Evolutionary conservation across 2,329 filamentous ascomycete genomes (phyloP), one percentile per base, ranked within the genome.

Genomic region (Malbranchea zuffiana): DNA sequence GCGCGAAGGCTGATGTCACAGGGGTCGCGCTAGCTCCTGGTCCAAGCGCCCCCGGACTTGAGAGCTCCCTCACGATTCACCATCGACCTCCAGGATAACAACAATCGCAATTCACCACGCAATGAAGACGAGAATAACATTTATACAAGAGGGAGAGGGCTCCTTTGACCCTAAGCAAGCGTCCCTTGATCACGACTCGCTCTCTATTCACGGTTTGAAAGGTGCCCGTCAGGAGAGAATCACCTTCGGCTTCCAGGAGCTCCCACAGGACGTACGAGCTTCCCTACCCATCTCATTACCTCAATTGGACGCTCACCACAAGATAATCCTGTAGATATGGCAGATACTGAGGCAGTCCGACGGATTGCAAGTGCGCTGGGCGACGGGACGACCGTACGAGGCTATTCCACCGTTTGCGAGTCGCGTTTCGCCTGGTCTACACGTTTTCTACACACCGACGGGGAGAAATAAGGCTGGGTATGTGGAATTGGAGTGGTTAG

Each of bases 301-400:
- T 17, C 27, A 21, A 18, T 39, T 40, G 13, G n/a, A n/a, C n/a
- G n/a, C n/a, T n/a, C n/a, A n/a, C 28, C 23, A 25, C 7, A 7
- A 25, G 23, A n/a, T 11, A 8, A 10, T 15, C 6, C 7, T 31
- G n/a, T 50, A 76, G 73, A 57, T 90, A 11, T 70, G 68, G 41
- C 59, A 68, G 17, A 60, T 80, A 10, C 64, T 94, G 17, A 66
- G 70, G 37, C 66, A 73, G 49, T 75, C 73, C 45, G 73, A 80
- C 49, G 78, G 85, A 56, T 62, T 95, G 27, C 81, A 88, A 57
- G 64, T 95, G 41, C 75, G 81, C 54, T 94, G 86, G 83, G 70
- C 74, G n/a, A 74, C 76, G 10, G 63, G 74, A 2, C 50, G 53
- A 5, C 50, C 68, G 1, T 79, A 78, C 54, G 63, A 72, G 25